Conservation (phyloP, 2,329 filamentous ascomycete genomes). For the Neonectria neomacrospora region DNA sequence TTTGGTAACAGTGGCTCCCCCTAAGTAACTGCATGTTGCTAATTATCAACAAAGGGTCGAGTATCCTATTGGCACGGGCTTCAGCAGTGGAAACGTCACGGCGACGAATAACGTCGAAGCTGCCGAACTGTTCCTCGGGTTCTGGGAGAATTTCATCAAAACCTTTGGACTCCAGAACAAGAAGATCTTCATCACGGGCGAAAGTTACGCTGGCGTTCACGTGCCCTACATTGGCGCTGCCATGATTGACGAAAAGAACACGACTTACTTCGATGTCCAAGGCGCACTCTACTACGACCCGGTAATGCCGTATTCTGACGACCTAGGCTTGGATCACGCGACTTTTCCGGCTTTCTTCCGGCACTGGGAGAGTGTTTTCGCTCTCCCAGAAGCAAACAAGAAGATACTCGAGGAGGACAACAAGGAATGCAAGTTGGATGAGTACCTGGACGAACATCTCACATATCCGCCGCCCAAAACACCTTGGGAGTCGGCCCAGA, state of each 20-base stretch:
- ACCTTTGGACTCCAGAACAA: slow-evolving; percentile 71
- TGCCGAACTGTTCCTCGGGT: slow-evolving; percentile 75
- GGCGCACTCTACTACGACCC: slow-evolving; percentile 79
- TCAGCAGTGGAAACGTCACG: slow-evolving; percentile 69
- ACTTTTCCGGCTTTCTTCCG: slow-evolving; percentile 24
- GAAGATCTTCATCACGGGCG: slow-evolving; percentile 72
- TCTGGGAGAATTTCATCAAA: slow-evolving; percentile 79
- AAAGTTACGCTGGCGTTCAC: slow-evolving; percentile 69
- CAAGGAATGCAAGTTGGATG: slow-evolving; percentile 67
- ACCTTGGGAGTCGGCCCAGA: slow-evolving; percentile 52
- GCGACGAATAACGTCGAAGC: slow-evolving; percentile 72
- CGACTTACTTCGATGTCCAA: slow-evolving; percentile 71
- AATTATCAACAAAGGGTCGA: slow-evolving; percentile 61
- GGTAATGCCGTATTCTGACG: slow-evolving; percentile 59
- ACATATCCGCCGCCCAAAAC: slow-evolving; percentile 70
- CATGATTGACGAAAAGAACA: slow-evolving; percentile 74
- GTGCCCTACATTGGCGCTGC: slow-evolving; percentile 76
- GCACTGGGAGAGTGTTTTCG: slow-evolving; percentile 25
- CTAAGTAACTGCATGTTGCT: not conserved
- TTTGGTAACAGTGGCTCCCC: slow-evolving; percentile 48
- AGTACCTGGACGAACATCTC: slow-evolving; percentile 67
- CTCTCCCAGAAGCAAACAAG: slow-evolving; percentile 30
- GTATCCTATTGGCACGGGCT: slow-evolving; percentile 73
- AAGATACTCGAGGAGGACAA: slow-evolving; percentile 47
- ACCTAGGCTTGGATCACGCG: slow-evolving; percentile 48